Conservation (phyloP, 352 stramenopile species). For the Globisporangium lucens region DNA sequence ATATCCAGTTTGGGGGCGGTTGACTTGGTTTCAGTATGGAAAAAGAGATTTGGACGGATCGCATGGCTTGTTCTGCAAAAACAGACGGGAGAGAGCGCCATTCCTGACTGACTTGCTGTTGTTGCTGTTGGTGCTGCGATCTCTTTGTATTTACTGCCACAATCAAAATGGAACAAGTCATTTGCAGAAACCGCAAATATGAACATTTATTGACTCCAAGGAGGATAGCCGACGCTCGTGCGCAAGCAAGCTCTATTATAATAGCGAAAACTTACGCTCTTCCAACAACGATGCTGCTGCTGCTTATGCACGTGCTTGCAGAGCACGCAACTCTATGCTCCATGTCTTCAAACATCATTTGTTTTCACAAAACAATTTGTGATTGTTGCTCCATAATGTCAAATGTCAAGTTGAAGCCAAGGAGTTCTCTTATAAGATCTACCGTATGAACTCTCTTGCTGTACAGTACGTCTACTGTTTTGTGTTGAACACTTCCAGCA, state of each 20-base stretch:
- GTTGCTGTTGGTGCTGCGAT: neutral
- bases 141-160: neutral
- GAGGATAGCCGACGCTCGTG: neutral
- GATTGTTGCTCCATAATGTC: neutral
- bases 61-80: constrained; percentile 10
- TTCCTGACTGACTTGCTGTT: neutral
- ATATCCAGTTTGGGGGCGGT: neutral
- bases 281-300: neutral
- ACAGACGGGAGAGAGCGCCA: constrained; percentile 14
- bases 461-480: neutral
- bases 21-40: neutral
- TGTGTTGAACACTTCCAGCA: neutral
- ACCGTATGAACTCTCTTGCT: neutral
- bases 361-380: too few relatives aligned
- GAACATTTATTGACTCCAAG: neutral
- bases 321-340: neutral
- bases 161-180: neutral
- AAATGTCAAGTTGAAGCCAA: neutral
- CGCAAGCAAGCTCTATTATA: neutral
- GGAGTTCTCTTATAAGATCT: neutral
- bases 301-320: neutral
- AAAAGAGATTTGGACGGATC: neutral
- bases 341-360: neutral
- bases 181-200: neutral
- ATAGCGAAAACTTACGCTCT: neutral